Evolutionary conservation across 176 grass and related monocot genomes (phyloP), one percentile per base, ranked within the genome.

Genomic region (Oryza coarctata): DNA sequence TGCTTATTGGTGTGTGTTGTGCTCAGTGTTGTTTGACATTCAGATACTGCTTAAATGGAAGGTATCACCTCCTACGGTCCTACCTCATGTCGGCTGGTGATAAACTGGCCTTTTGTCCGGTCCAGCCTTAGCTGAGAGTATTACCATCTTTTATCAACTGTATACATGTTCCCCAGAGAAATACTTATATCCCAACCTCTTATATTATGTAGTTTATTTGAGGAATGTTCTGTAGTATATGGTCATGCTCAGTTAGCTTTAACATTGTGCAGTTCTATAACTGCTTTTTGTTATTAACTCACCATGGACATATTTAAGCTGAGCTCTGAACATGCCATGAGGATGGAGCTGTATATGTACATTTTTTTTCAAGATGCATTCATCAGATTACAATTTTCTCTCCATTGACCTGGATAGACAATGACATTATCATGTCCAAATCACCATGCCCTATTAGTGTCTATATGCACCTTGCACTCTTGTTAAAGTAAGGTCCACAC

Each of bases 401-500:
- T 50, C 3, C 41, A 71, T 77, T 15, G 55, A 40, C 28, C 17
- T 65, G 15, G 62, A 65, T 77, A 43, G 23, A 25, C 27, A 70
- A 52, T 41, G 43, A 57, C 40, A 63, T 70, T 85, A 55, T 57
- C 29, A 26, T 78, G 38, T 15, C 35, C 13, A 58, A 58, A 73
- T 44, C 23, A n/a, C 28, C 65, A 10, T 34, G 10, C 27, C 12
- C 35, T 79, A 47, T 68, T 86, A 83, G 34, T 68, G 23, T 75
- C 4, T 61, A 33, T 27, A 58, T 20, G 65, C 35, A 79, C 30
- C 40, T 22, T 72, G 63, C 38, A 83, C 83, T 84, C 85, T 90
- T 8, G 82, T 84, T 22, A 98, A 67, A 22, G 84, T 64, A 66
- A 98, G 82, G 67, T 91, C 74, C 14, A 95, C 95, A 63, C 95